Base-by-base conservation (phyloP, 805 yeast species). In the Candida bentonensis region DNA sequence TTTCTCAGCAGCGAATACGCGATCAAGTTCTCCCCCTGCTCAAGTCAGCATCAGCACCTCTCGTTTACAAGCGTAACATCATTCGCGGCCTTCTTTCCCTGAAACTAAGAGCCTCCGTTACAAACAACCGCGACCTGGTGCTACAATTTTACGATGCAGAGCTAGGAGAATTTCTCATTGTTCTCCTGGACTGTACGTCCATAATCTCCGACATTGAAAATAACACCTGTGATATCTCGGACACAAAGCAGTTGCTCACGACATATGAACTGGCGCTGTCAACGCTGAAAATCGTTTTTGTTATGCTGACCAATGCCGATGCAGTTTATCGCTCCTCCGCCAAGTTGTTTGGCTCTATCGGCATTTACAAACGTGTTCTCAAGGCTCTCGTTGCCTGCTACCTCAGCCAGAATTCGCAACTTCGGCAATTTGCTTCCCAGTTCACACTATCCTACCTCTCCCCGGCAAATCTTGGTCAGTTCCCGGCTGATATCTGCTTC, bases 31-130 rank as follows among this genome's bases (percentile, higher is more conserved):
- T 30, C 17, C 36, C 36, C 5, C 20, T 30, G 11, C 36, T 30
- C 13, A 30, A 30, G 17, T 9, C 17, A 4, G 17, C 36, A 4
- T 13, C 36, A 5, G 36, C 36, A 11, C 36, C 36, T 30, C 36
- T 30, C 20, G n/a, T 30, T 15, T 30, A 30, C 36, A 30, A 30
- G 20, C 36, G 36, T n/a, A 30, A 30, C 36, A 30, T 30, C 17
- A 30, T 30, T n/a, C 36, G 36, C 20, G 36, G 36, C 17, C 17
- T 30, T 9, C 36, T 30, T 17, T 9, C 17, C n/a, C 36, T 30
- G 5, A 30, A 30, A 15, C 20, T 30, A 17, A 11, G 36, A 9
- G 36, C 36, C 36, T 30, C 36, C 5, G 36, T 30, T 13, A 7
- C 5, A 17, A 30, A 30, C 7, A 30, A 30, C 20, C 7, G 20